Conservation (phyloP, 2,329 filamentous ascomycete genomes). For the Penicillium sp. region DNA sequence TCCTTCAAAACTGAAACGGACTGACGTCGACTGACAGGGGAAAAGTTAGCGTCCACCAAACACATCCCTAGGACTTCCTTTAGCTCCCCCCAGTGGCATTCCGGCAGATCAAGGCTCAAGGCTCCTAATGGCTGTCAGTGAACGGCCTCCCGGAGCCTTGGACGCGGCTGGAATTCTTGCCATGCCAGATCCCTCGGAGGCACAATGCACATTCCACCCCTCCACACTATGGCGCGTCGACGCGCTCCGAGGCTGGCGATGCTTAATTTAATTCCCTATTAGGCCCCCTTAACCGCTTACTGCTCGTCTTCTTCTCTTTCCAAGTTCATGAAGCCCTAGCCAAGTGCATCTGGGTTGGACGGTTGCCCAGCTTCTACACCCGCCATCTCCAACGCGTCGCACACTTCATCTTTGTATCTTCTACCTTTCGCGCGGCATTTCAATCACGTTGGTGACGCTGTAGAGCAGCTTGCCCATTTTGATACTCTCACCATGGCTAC, state of each 20-base stretch:
- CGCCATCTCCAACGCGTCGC: neutral
- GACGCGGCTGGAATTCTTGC: slow-evolving; percentile 20
- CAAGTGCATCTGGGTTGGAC: slow-evolving; percentile 8
- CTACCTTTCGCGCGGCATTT: neutral
- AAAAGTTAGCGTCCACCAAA: slow-evolving; percentile 4
- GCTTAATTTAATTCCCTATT: slow-evolving; percentile 16
- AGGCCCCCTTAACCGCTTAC: slow-evolving; percentile 6
- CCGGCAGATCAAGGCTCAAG: slow-evolving; percentile 11
- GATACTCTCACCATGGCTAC: slow-evolving; percentile 14
- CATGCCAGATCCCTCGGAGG: slow-evolving; percentile 17
- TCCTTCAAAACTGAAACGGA: slow-evolving; percentile 11
- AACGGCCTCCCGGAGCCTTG: neutral
- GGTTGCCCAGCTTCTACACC: slow-evolving; percentile 3
- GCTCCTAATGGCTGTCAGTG: neutral
- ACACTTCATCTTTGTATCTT: neutral
- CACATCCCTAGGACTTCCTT: slow-evolving; percentile 12
- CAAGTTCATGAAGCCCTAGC: slow-evolving; percentile 7
- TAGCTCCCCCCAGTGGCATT: slow-evolving; percentile 12
- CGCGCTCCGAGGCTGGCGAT: slow-evolving; percentile 14
- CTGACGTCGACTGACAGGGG: slow-evolving; percentile 15
- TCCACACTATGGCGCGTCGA: slow-evolving; percentile 26
- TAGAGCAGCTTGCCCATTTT: neutral
- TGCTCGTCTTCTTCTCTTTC: neutral
- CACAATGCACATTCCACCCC: slow-evolving; percentile 21
- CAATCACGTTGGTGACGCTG: neutral